Evolutionary conservation across 106 monocot genomes (phyloP), one percentile per base, ranked within the genome.

Genomic region (Chionographis japonica): DNA sequence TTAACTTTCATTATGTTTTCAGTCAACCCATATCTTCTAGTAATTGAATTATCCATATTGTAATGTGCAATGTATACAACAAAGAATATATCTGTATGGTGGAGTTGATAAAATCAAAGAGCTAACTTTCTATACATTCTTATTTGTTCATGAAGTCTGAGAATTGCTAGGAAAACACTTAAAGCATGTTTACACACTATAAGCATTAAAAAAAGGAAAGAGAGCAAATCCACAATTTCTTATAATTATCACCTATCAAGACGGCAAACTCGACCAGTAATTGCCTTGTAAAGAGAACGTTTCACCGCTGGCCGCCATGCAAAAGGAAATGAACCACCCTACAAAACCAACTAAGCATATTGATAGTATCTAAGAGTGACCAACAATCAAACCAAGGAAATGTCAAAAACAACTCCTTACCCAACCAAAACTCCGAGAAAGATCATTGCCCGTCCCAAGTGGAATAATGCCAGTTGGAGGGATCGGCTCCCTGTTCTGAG

Each of bases 401-500:
- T 4, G 27, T 27, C 15, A 17, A 39, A 74, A 73, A 10, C 20
- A 72, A 38, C 46, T 43, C 11, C 64, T 75, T 84, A 93, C 93
- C 93, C 93, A 93, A 54, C 79, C 81, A 72, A 90, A 94, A 67
- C 86, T 94, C 70, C 93, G 86, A 27, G 93, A 86, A 52, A 94
- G 81, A 80, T 94, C 93, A 80, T 94, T 94, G 62, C 93, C 93
- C 17, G 93, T 94, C 35, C 93, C 93, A 67, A 94, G 90, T 40
- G 93, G 93, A 70, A 94, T 94, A 17, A 94, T 78, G 39, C 74
- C 90, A 65, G 67, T 76, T 19, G 90, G 84, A 63, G 90, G 93
- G 68, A 90, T 74, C 52, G 93, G 93, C 67, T 75, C 72, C 73
- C 93, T 84, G 52, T 73, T 79, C 35, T 84, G 84, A 5, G 52